Base-by-base conservation (phyloP, 257 asterid genomes). In the Leonotis leonurus region DNA sequence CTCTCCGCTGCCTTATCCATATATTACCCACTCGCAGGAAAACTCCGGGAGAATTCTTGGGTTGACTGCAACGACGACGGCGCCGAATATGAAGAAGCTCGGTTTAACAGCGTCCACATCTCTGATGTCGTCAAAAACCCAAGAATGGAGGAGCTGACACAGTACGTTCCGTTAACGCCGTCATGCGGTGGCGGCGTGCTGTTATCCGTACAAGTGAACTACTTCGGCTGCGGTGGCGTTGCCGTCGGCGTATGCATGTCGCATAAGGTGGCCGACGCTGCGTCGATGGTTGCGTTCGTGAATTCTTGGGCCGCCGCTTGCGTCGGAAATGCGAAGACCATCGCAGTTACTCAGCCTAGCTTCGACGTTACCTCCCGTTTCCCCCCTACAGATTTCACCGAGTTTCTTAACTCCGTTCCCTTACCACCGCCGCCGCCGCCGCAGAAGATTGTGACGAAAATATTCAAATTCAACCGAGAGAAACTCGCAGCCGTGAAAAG, bases 11-110 rank as follows among this genome's bases (percentile, higher is more conserved):
- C 77, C 32, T 52, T 82, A 25, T 21, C 74, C 35, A 27, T 59
- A 8, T 73, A 67, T 18, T 82, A 82, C 14, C 81, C 85, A 3
- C 64, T 68, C 13, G 73, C 83, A 0, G 88, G 88, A 3, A 56
- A 78, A 44, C 8, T 71, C 5, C 65, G 32, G 2, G 52, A 45
- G 1, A 44, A 74, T 30, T 39, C 66, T 1, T 54, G 62, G 43
- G 27, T 82, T 3, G 63, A 79, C 22, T 82, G 85, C 26, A 62
- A 61, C 29, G 81, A 77, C 29, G 64, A 57, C 6, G 85, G 85
- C 8, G 82, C 69, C 1, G 75, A 53, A 2, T 79, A 69, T 67
- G 3, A 27, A 5, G 75, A 79, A 58, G 69, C 76, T 2, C 51
- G 48, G 3, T 71, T 77, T 0, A 20, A 32, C 13, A 9, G 32